phyloP scores from a whole-genome alignment of 208 protist genomes.

The Leishmania tarentolae region DNA sequence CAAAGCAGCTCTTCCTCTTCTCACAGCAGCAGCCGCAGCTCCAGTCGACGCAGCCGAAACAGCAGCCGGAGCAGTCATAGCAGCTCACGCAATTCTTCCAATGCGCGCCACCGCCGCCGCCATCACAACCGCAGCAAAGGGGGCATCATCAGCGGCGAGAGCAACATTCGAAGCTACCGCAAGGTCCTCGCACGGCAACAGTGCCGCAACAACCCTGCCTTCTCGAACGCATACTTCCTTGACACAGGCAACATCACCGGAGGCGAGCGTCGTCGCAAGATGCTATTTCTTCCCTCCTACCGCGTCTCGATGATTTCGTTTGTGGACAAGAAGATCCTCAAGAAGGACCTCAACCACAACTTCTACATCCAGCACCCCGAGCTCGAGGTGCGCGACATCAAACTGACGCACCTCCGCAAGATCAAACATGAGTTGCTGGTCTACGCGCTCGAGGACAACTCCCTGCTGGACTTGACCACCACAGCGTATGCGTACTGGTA shows the following conservation, averaged over 20 bases:
- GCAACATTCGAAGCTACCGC: slow-evolving; percentile 70
- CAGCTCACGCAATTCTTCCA: slow-evolving; percentile 27
- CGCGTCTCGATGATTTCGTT: slow-evolving; percentile 83
- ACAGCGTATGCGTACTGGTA: slow-evolving; percentile 89
- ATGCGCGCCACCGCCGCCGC: slow-evolving; percentile 25
- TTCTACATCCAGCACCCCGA: slow-evolving; percentile 88
- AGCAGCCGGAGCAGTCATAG: slow-evolving; percentile 14
- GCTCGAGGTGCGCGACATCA: slow-evolving; percentile 83
- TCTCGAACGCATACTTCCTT: slow-evolving; percentile 77
- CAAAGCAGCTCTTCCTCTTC: slow-evolving; percentile 20
- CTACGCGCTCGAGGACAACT: slow-evolving; percentile 71
- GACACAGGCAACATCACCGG: slow-evolving; percentile 85
- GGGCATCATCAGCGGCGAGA: slow-evolving; percentile 38
- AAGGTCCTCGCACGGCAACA: slow-evolving; percentile 58
- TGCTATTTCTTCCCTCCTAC: slow-evolving; percentile 76
- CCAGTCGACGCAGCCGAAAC: slow-evolving; percentile 13
- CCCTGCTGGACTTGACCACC: slow-evolving; percentile 70
- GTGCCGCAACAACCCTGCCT: slow-evolving; percentile 61
- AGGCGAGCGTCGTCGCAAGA: slow-evolving; percentile 84
- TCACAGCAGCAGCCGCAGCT: background rate
- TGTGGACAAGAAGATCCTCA: slow-evolving; percentile 80
- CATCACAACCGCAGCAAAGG: slow-evolving; percentile 27
- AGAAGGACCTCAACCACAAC: slow-evolving; percentile 88
- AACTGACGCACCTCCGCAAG: slow-evolving; percentile 80
- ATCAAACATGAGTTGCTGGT: slow-evolving; percentile 74